A percentile compares a stretch with the other conserved stretches of the same genome.
Conservation (phyloP, 202 grass and related monocot genomes). For the Dendrocalamus latiflorus region DNA sequence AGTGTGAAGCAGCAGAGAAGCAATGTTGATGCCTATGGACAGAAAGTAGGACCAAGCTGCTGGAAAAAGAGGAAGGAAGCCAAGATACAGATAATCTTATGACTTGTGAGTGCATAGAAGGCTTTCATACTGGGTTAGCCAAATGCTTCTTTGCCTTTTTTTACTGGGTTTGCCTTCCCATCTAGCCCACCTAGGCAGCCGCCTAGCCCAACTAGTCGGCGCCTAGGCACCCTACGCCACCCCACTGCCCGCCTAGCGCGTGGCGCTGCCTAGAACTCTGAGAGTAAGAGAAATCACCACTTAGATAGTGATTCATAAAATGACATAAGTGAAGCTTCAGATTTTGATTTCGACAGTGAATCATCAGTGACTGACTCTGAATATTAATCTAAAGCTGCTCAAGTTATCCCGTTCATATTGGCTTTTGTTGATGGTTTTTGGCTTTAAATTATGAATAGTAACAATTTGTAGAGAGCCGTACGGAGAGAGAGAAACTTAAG, state of each 20-base stretch:
- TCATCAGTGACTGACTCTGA: slow-evolving; percentile 30
- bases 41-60: slow-evolving; percentile 48
- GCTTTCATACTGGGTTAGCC: slow-evolving; percentile 30
- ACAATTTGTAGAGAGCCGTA: no score
- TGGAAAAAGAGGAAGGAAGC: slow-evolving; percentile 46
- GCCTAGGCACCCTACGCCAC: no score
- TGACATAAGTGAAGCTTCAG: slow-evolving; percentile 36
- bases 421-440: no score
- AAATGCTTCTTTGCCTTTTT: neutral
- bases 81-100: slow-evolving; percentile 53
- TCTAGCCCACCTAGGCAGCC: neutral
- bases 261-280: no score
- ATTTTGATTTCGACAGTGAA: slow-evolving; percentile 41
- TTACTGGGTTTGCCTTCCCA: neutral
- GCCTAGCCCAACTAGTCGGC: no score
- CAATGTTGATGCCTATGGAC: slow-evolving; percentile 45
- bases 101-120: slow-evolving; percentile 45
- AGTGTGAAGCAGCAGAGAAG: slow-evolving; percentile 29
- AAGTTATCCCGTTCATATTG: neutral
- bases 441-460: no score
- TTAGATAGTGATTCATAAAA: slow-evolving; percentile 32
- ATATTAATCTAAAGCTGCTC: slow-evolving; percentile 40
- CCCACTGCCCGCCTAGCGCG: no score
- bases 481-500: no score
- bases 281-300: neutral